phyloP scores from a whole-genome alignment of 2,329 filamentous ascomycete species.

The Epichloe hybrida region DNA sequence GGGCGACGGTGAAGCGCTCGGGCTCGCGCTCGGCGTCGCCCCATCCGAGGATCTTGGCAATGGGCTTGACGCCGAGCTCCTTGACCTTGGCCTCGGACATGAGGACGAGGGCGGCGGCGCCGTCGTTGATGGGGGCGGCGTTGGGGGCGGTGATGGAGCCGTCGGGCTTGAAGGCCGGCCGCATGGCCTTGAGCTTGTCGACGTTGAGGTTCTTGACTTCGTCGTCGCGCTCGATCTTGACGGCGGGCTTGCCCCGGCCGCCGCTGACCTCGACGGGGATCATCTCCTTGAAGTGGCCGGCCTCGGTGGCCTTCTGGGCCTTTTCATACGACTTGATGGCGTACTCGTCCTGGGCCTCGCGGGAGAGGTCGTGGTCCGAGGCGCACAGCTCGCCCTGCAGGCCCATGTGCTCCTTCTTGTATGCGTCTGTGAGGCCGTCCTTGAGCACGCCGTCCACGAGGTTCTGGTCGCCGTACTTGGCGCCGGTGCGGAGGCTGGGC shows the following conservation, averaged over 20 bases:
- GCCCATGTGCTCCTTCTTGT: slow-evolving; percentile 96
- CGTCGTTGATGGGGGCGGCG: slow-evolving; percentile 91
- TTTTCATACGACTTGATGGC: slow-evolving; percentile 88
- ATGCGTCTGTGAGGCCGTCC: slow-evolving; percentile 89
- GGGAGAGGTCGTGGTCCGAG: slow-evolving; percentile 63
- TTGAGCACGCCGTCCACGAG: slow-evolving; percentile 86
- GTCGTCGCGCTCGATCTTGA: slow-evolving; percentile 74
- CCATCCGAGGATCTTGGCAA: slow-evolving; percentile 97
- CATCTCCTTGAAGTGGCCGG: slow-evolving; percentile 80
- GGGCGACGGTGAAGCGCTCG: slow-evolving; percentile 90
- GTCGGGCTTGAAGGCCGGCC: slow-evolving; percentile 67
- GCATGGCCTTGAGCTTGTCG: slow-evolving; percentile 73
- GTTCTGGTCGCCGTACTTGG: slow-evolving; percentile 86
- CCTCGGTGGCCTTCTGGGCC: slow-evolving; percentile 73
- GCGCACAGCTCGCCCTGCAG: slow-evolving; percentile 86
- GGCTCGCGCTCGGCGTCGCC: slow-evolving; percentile 85
- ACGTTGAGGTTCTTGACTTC: slow-evolving; percentile 90
- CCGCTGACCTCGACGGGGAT: slow-evolving; percentile 77
- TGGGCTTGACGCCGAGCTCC: slow-evolving; percentile 77
- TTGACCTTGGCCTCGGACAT: slow-evolving; percentile 91
- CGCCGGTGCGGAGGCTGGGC: slow-evolving; percentile 68
- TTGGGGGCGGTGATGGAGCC: slow-evolving; percentile 94
- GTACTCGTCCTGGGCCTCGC: slow-evolving; percentile 87
- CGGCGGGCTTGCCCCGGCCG: slow-evolving; percentile 76
- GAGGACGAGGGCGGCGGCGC: slow-evolving; percentile 81